Percentiles rank a stretch among this genome's conserved stretches.
Conservation (phyloP, 345 rosid genomes). For the Barbarea vulgaris region DNA sequence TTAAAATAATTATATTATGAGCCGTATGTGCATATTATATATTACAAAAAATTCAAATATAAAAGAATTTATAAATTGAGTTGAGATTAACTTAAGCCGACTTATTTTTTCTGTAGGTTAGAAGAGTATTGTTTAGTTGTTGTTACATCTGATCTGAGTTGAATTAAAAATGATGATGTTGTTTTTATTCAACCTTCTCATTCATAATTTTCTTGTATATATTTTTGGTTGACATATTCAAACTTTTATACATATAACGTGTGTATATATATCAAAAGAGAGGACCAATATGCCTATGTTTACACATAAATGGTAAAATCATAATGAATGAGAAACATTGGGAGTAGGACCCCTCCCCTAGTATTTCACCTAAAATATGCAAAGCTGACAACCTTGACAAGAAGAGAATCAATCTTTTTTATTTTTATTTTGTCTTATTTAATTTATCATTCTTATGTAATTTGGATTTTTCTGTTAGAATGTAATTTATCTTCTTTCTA, state of each 20-base stretch:
- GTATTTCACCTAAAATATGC: conserved; percentile 9
- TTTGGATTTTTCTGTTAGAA: not conserved
- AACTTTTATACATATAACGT: not conserved
- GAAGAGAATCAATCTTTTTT: conserved; percentile 25
- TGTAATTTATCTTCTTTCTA: not conserved
- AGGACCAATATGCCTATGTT: not conserved
- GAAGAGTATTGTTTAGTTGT: not conserved
- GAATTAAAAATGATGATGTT: not conserved
- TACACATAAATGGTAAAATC: not conserved
- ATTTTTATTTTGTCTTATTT: not conserved
- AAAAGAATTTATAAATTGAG: not conserved
- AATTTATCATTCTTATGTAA: not conserved
- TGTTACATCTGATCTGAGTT: not conserved
- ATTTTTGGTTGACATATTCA: not conserved
- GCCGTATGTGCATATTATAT: not conserved
- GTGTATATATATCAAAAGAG: not conserved
- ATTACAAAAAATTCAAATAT: not conserved
- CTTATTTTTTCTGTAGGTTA: not conserved
- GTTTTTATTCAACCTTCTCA: not conserved
- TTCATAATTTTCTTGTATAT: not conserved
- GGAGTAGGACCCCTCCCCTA: conserved; percentile 26
- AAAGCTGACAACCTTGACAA: conserved; percentile 30
- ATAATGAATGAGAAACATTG: not conserved
- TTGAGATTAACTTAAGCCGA: not conserved
- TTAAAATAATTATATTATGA: not conserved